These are phyloP conservation scores for Carex sylvatica DNA, from an alignment of 202 grass and related monocot species.

Conservation along the genomic window DNA sequence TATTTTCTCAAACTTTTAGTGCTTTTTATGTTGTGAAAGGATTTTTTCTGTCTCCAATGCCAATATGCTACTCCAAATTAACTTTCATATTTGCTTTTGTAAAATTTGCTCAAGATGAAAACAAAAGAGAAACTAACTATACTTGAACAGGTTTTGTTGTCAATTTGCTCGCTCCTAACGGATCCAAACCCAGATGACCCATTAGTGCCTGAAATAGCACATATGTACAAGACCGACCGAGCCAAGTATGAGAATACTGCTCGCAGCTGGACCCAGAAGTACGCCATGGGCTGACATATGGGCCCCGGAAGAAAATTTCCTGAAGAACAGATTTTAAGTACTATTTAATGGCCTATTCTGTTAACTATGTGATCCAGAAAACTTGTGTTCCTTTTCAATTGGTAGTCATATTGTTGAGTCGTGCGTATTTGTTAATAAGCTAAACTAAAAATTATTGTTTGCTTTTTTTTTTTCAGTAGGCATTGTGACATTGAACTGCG, in stretches of 20 bases:
- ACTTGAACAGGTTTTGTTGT: constrained; percentile 57
- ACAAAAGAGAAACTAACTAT: constrained; percentile 3
- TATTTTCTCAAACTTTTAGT: neutral
- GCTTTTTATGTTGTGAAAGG: neutral
- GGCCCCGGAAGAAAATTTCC: neutral
- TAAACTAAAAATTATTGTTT: constrained; percentile 19
- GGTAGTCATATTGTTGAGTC: constrained; percentile 5
- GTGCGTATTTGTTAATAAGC: constrained; percentile 19
- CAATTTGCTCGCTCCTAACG: constrained; percentile 73
- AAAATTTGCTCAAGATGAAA: neutral
- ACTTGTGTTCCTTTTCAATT: constrained; percentile 12
- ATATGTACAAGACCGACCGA: constrained; percentile 82
- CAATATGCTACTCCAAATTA: neutral
- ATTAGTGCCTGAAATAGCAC: constrained; percentile 78
- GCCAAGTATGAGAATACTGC: constrained; percentile 65
- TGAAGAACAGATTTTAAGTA: neutral
- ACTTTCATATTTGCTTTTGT: neutral
- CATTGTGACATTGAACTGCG: constrained; percentile 13
- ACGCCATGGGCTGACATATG: constrained; percentile 61
- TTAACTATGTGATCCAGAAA: neutral
- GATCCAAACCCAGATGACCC: constrained; percentile 85
- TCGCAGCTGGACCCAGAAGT: constrained; percentile 90
- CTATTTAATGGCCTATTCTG: constrained; percentile 13
- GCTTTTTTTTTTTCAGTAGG: neutral
- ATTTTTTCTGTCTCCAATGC: neutral